Evolutionary conservation across 2,329 filamentous ascomycete genomes (phyloP), one percentile per base, ranked within the genome.

Genomic region (Bipolaris victoriae): DNA sequence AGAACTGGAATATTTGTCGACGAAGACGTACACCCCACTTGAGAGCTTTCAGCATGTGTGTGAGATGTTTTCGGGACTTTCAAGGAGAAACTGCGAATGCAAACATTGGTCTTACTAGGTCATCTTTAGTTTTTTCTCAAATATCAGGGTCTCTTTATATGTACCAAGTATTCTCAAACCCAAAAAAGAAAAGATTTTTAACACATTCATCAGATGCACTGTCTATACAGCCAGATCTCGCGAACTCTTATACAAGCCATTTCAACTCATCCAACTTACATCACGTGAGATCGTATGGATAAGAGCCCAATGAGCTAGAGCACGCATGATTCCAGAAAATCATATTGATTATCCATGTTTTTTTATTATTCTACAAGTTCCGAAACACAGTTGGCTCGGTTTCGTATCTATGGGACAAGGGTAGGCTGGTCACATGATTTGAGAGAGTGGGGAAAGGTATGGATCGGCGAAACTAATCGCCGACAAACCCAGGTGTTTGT

Each of bases 401-500:
- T 31, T 3, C 26, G 10, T 29, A 9, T 29, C 26, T 29, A 29
- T 11, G 3, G 7, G 26, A 29, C n/a, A 9, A 33, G 24, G 3
- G 5, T 1, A 39, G 26, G 3, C 9, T 20, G 2, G 5, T 46
- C 26, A 33, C 26, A 29, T 49, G 46, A 10, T 22, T 15, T 16
- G 11, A 4, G 3, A 7, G 1, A 7, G 40, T 20, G 9, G 22
- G 9, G n/a, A 37, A 13, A 11, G 10, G 18, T 5, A 13, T 36
- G 16, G 43, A 10, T 43, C 58, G 62, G 60, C 24, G n/a, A 48
- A 58, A 62, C 60, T 24, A 55, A 48, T 18, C 33, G n/a, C 60
- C 58, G 53, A 31, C 9, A 40, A 31, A 3, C 53, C 55, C 52
- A 40, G 41, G 49, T 67, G 64, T 68, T 67, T 68, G 64, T 40